Conservation (phyloP, 2,329 filamentous ascomycete species). For the Cytospora leucostoma region DNA sequence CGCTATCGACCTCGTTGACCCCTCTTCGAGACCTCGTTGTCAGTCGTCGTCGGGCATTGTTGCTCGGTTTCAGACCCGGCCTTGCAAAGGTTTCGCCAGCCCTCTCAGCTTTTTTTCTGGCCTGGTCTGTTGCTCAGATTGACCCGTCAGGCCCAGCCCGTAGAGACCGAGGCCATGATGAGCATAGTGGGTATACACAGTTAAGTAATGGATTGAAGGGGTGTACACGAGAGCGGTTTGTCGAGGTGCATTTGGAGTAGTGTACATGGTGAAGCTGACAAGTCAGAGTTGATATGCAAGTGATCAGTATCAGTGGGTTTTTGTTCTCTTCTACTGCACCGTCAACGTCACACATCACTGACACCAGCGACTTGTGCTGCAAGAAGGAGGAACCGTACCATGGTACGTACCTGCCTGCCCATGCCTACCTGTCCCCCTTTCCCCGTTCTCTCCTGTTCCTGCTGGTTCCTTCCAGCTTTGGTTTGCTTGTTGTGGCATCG, state of each 20-base stretch:
- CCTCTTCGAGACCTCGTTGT: neutral
- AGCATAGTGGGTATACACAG: slow-evolving; percentile 1
- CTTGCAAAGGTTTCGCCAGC: neutral
- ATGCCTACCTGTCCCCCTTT: no score
- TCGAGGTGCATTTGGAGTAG: slow-evolving; percentile 13
- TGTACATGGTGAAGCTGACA: neutral
- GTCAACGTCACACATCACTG: no score
- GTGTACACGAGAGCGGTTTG: slow-evolving; percentile 2
- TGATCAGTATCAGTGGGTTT: neutral
- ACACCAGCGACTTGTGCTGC: no score
- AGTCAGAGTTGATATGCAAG: neutral
- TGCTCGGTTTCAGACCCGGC: neutral
- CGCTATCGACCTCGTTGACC: neutral
- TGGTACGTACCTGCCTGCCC: no score
- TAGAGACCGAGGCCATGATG: neutral
- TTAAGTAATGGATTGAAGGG: neutral
- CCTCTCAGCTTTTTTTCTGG: neutral
- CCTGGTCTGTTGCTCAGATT: neutral
- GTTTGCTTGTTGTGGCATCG: no score
- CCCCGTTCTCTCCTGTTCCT: no score
- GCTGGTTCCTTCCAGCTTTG: no score
- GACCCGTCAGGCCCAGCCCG: neutral
- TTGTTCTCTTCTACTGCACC: no score
- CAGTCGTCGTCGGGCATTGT: neutral
- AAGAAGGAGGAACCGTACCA: no score